Percentiles rank a stretch among this genome's conserved stretches.
These are phyloP conservation scores for Aurifilum marmelostoma DNA, from an alignment of 2,329 filamentous ascomycete species.

Conservation along the genomic window DNA sequence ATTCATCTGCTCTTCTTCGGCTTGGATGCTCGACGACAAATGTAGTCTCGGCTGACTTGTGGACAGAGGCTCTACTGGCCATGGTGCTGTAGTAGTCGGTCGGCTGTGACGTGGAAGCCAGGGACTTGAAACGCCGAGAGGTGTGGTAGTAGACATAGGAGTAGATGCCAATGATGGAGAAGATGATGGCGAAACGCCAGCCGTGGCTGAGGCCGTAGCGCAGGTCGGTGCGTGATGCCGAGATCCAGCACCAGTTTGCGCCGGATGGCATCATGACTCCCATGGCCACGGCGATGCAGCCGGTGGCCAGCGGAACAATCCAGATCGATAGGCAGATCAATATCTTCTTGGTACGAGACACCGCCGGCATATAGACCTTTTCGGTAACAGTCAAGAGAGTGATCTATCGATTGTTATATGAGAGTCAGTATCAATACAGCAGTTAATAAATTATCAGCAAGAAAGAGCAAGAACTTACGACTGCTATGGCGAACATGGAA, in stretches of 20 bases:
- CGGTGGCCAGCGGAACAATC: conserved; percentile 45
- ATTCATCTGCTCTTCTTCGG: background rate
- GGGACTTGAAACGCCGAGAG: conserved; percentile 31
- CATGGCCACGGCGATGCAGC: conserved; percentile 37
- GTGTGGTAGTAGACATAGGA: conserved; percentile 46
- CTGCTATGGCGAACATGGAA: conserved; percentile 48
- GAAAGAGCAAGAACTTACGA: conserved; percentile 34
- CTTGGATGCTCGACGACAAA: background rate
- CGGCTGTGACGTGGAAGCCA: conserved; percentile 12
- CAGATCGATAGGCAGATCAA: conserved; percentile 44
- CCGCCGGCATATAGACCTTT: conserved; percentile 39
- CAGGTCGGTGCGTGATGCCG: conserved; percentile 39
- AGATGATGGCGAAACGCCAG: conserved; percentile 49
- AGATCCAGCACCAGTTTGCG: conserved; percentile 51
- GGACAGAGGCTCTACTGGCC: background rate
- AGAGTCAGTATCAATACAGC: background rate
- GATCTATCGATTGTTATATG: background rate
- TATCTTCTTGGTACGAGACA: conserved; percentile 36
- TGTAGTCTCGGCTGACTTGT: background rate
- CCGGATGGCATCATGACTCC: conserved; percentile 42
- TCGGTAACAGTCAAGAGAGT: conserved; percentile 32
- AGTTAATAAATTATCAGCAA: no score
- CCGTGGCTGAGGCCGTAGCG: conserved; percentile 49
- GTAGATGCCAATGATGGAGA: conserved; percentile 45
- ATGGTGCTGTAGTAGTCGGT: conserved; percentile 3